phyloP scores from a whole-genome alignment of 106 monocot species.

The Phalaenopsis equestris region DNA sequence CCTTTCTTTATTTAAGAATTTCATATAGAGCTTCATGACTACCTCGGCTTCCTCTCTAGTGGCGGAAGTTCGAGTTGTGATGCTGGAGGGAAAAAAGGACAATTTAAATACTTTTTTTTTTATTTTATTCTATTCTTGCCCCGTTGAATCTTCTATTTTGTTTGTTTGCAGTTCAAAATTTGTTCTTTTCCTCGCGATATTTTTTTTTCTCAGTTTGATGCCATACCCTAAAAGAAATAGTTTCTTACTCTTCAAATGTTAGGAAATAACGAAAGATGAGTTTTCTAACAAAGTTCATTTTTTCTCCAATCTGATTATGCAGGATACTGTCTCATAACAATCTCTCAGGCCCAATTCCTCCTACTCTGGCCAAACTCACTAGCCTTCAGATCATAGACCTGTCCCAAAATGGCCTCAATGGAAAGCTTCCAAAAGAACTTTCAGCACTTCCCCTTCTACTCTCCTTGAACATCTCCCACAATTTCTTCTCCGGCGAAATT shows the following conservation, averaged over 20 bases:
- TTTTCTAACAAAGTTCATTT: background rate
- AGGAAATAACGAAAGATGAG: too few species aligned
- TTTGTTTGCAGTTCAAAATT: background rate
- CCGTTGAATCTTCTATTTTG: too few species aligned
- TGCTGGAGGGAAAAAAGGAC: too few species aligned
- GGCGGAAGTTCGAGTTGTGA: too few species aligned
- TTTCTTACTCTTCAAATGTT: too few species aligned
- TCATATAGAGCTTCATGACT: too few species aligned
- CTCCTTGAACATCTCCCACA: slow-evolving; percentile 79
- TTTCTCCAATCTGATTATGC: background rate
- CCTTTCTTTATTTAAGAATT: too few species aligned
- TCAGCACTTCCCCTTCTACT: slow-evolving; percentile 47
- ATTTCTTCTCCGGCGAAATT: slow-evolving; percentile 59
- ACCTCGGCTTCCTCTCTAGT: too few species aligned
- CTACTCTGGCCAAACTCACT: slow-evolving; percentile 46
- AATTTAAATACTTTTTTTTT: background rate
- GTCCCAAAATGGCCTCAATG: slow-evolving; percentile 56
- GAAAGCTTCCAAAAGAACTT: slow-evolving; percentile 61
- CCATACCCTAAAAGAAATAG: too few species aligned
- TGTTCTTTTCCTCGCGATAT: background rate
- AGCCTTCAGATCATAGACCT: slow-evolving; percentile 60
- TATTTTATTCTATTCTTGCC: too few species aligned
- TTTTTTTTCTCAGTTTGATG: too few species aligned
- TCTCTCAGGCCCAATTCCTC: slow-evolving; percentile 57
- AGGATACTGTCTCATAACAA: slow-evolving; percentile 74